A percentile compares a stretch with the other conserved stretches of the same genome.
These are phyloP conservation scores for Bremia lactucae DNA, from an alignment of 352 stramenopile genomes.

Conservation along the genomic window DNA sequence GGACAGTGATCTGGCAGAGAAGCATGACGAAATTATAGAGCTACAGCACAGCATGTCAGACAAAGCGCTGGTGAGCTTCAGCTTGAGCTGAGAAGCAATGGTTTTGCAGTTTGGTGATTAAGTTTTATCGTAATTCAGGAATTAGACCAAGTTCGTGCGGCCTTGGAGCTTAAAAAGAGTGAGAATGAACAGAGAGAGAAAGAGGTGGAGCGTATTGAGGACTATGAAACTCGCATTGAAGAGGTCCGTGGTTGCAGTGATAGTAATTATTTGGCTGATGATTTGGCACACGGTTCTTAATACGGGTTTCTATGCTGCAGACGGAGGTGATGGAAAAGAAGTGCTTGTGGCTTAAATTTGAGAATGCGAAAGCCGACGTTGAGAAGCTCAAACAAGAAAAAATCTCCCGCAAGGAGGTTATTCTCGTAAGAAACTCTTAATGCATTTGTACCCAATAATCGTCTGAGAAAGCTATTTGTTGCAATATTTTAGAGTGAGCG, in stretches of 20 bases:
- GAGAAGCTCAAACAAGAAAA: constrained; percentile 61
- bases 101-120: constrained; percentile 1
- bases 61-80: constrained; percentile 44
- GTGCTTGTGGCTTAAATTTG: constrained; percentile 76
- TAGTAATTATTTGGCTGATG: background rate
- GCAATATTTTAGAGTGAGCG: constrained; percentile 39
- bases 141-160: constrained; percentile 45
- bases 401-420: constrained; percentile 48
- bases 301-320: too few species aligned
- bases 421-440: constrained; percentile 34
- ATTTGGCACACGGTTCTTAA: too few species aligned
- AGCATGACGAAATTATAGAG: constrained; percentile 70
- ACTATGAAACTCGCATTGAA: constrained; percentile 69
- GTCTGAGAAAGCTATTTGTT: background rate
- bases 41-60: constrained; percentile 61
- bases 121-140: constrained; percentile 22
- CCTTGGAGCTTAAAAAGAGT: constrained; percentile 75
- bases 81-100: background rate
- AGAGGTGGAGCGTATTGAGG: constrained; percentile 74
- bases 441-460: background rate
- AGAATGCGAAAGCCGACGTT: constrained; percentile 60
- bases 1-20: constrained; percentile 57
- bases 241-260: constrained; percentile 31
- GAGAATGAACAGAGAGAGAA: constrained; percentile 74
- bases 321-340: constrained; percentile 82